Evolutionary conservation across 176 grass and related monocot genomes (phyloP).

Genomic region (Tillandsia leiboldiana): DNA sequence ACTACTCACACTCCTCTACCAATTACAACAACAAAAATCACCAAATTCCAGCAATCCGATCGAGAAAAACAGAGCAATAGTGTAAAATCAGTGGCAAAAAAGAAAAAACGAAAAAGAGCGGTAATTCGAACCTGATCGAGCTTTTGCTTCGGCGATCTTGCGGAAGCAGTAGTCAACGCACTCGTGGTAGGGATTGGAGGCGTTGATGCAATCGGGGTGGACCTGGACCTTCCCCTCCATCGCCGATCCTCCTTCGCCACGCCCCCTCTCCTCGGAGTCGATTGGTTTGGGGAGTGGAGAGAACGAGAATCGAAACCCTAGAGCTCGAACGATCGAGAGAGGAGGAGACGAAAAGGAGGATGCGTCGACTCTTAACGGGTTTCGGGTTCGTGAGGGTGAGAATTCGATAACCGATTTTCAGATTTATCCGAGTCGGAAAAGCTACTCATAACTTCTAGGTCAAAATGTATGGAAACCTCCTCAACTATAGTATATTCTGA

Average conservation of each 20-base stretch:
- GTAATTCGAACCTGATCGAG: neutral
- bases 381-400: no score
- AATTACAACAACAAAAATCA: no score
- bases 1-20: no score
- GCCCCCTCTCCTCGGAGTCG: neutral
- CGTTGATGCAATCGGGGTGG: constrained; percentile 56
- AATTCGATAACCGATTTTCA: no score
- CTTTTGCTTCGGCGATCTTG: constrained; percentile 48
- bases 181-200: constrained; percentile 61
- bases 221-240: constrained; percentile 11
- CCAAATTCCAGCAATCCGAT: no score
- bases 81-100: neutral
- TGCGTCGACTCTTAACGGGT: no score
- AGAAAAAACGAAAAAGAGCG: neutral
- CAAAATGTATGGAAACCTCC: no score
- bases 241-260: constrained; percentile 10
- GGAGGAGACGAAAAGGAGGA: no score
- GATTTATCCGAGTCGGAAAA: no score
- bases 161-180: constrained; percentile 60
- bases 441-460: no score
- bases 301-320: neutral
- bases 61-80: neutral
- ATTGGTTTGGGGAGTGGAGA: neutral
- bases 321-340: neutral
- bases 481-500: no score